Conservation (phyloP, 179 eudicot genomes). For the Spinacia oleracea region DNA sequence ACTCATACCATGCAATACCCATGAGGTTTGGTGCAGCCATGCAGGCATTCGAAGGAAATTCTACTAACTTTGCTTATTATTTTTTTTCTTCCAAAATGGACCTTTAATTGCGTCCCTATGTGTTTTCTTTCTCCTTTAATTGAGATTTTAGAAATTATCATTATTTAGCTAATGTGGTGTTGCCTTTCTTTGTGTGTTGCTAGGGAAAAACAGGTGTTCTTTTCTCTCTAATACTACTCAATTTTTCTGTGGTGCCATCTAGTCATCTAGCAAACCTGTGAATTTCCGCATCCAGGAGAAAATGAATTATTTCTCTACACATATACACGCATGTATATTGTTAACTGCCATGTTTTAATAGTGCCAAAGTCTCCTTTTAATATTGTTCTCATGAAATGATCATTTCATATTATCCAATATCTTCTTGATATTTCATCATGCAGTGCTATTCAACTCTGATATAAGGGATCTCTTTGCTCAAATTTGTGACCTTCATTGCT, state of each 20-base stretch:
- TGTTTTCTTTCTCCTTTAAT: not conserved
- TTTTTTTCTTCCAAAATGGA: not conserved
- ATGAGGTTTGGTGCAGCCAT: not conserved
- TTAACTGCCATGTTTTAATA: not conserved
- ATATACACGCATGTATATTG: constrained; percentile 51
- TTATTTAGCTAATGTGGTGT: constrained; percentile 11
- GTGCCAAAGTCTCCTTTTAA: not conserved
- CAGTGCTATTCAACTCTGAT: constrained; percentile 52
- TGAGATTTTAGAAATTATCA: not conserved
- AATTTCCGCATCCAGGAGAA: constrained; percentile 20
- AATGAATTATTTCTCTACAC: constrained; percentile 38
- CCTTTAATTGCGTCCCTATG: not conserved
- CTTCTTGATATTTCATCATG: constrained; percentile 20
- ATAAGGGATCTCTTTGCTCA: constrained; percentile 45
- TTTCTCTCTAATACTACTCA: constrained; percentile 59
- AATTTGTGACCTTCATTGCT: constrained; percentile 46
- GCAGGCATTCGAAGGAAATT: not conserved
- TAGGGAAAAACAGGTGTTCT: constrained; percentile 80
- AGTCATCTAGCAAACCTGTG: constrained; percentile 26
- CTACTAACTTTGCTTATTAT: not conserved
- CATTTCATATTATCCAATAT: not conserved
- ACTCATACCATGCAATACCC: not conserved
- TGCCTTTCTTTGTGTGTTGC: not conserved
- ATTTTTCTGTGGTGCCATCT: constrained; percentile 33
- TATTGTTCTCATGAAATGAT: not conserved